Base-by-base conservation (phyloP, 148 eudicot species). In the Silene conica region DNA sequence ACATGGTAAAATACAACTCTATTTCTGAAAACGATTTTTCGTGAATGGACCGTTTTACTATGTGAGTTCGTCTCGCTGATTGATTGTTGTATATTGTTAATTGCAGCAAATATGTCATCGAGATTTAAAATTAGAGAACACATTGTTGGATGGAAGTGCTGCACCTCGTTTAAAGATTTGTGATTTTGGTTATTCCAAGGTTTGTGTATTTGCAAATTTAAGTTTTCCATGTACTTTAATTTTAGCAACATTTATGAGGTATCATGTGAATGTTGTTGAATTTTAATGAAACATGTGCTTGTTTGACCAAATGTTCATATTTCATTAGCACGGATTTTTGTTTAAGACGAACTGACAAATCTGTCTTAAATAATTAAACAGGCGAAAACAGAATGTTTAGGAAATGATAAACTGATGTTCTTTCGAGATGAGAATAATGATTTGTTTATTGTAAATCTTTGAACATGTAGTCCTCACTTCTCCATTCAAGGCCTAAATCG, bases 151-250 rank as follows among this genome's bases (percentile, higher is more conserved):
- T 78, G 97, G 92, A 74, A 89, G 86, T 69, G 77, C 89, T 45
- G 88, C 92, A 52, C 93, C 93, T 4, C 92, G 93, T 71, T 87
- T 91, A 69, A 91, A 91, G 81, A 91, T 91, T 52, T 91, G 97
- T 76, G 97, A 91, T 79, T 91, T 91, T 76, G 97, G 97, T 78
- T 91, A 91, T 83, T 89, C 93, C 75, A 91, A 89, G 93, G 96
- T 88, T 59, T 14, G 77, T 74, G 19, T 38, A 69, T 74, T 23
- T 57, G 5, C 54, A 20, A 41, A 25, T 38, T 71, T 16, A 75
- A 7, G 31, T 3, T 74, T 79, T 79, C 19, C 15, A 60, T 43
- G 22, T 23, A 63, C 28, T 52, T 79, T 13, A 46, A 38, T 38
- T 38, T 38, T 38, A 38, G 6, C 52, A 28, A 57, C 23, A 59